Percentiles rank a stretch among this genome's conserved stretches.
phyloP scores from a whole-genome alignment of 164 flowering plant genomes.

The Dillenia turbinata region DNA sequence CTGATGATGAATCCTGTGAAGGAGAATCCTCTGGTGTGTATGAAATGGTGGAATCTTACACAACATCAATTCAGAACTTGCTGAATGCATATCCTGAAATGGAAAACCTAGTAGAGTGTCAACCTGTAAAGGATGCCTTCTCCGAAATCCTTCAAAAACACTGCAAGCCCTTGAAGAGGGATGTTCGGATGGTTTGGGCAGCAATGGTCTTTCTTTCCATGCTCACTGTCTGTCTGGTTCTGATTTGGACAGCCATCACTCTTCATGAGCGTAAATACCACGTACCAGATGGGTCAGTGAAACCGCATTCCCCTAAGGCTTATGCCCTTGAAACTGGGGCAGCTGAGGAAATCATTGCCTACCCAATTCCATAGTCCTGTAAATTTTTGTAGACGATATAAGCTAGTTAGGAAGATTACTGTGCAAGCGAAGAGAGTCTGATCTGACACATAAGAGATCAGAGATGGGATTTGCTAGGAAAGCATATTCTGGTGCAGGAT shows the following conservation, averaged over 20 bases:
- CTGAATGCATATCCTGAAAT: conserved; percentile 64
- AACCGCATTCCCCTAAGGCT: conserved; percentile 28
- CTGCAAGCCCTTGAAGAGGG: conserved; percentile 69
- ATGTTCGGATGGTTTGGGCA: conserved; percentile 50
- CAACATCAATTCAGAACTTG: conserved; percentile 56
- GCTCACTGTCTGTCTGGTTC: conserved; percentile 48
- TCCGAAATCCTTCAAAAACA: conserved; percentile 50
- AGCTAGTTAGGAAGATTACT: not conserved
- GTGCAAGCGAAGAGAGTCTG: too few relatives aligned
- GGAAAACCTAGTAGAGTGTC: conserved; percentile 68
- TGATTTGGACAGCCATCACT: conserved; percentile 40
- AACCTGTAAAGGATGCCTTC: conserved; percentile 59
- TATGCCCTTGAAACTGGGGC: conserved; percentile 17
- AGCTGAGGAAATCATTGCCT: not conserved
- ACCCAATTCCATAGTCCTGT: conserved; percentile 5
- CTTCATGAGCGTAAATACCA: conserved; percentile 31
- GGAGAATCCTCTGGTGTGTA: conserved; percentile 29
- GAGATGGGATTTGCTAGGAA: too few relatives aligned
- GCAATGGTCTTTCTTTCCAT: conserved; percentile 39
- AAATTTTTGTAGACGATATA: not conserved
- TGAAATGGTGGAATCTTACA: conserved; percentile 42
- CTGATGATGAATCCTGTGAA: conserved; percentile 33
- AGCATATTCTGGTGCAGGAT: too few relatives aligned
- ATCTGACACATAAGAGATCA: too few relatives aligned
- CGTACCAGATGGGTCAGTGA: conserved; percentile 37